Evolutionary conservation across 2,329 filamentous ascomycete species (phyloP), one percentile per base, ranked within the genome.

Genomic region (Ceratocystis variospora): DNA sequence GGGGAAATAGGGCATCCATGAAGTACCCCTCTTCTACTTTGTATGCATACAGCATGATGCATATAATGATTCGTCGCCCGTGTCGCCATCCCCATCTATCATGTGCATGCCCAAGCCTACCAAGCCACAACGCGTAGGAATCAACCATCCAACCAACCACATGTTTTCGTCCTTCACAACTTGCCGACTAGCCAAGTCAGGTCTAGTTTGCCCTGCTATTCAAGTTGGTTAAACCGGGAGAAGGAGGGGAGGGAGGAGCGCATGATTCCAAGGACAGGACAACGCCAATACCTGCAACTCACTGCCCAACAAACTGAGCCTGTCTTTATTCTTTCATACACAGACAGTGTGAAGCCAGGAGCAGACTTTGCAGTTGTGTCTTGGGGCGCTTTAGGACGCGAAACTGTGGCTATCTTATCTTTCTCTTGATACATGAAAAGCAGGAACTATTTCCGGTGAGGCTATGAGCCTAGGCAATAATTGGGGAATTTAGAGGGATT

Each of bases 31-130:
- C 53, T 57, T 57, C 53, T 57, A 12, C 48, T 33, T 7, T 62
- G 37, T 46, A 61, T 67, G 59, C 50, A 59, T 44, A 57, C 62
- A 66, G 55, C 63, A 66, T 62, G 53, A 61, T 62, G 41, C 33
- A 22, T n/a, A 50, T 19, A 2, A 50, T 45, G 22, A 59, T 31
- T 19, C 61, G 46, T 50, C 57, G 61, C 61, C 44, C 19, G 45
- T 19, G 33, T 22, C 17, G 15, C 17, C 10, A 41, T 37, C 7
- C 33, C 19, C 28, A 44, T 62, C 12, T 44, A 44, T 41, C 19
- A 41, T 61, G 31, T 62, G 22, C 53, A 57, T 50, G 22, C n/a
- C 48, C 22, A 19, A 22, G 48, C 48, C 48, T 50, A 50, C 48
- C 22, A 19, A 19, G 37, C 37, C 37, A 41, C 37, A 41, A 50